Conservation (phyloP, 768 basidiomycete genomes). For the Mycena floridula region DNA sequence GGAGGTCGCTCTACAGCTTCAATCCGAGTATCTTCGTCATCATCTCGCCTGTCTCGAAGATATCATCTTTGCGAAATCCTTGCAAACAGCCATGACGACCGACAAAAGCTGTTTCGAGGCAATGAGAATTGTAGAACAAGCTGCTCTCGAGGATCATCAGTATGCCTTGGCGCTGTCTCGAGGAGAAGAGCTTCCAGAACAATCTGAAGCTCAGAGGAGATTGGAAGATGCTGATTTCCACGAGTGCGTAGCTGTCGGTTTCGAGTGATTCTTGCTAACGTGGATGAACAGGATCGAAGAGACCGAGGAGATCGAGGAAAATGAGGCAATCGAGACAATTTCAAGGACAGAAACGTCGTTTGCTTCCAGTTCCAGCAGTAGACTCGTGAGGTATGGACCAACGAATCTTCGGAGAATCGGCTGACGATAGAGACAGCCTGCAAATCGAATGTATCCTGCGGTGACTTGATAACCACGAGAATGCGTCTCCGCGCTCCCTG, state of each 20-base stretch:
- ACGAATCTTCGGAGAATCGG: constrained; percentile 9
- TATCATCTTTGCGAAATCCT: constrained; percentile 31
- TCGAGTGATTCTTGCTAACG: not conserved
- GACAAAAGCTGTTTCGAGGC: constrained; percentile 27
- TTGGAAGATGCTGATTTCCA: constrained; percentile 2
- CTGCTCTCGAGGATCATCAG: constrained; percentile 33
- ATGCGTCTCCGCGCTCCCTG: constrained; percentile 27
- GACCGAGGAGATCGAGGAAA: not conserved
- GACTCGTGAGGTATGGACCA: not conserved
- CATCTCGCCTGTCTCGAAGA: constrained; percentile 28
- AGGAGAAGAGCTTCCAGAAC: constrained; percentile 14
- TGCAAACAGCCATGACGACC: constrained; percentile 32
- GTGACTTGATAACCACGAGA: constrained; percentile 18
- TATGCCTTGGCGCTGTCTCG: constrained; percentile 32
- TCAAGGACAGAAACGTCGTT: not conserved
- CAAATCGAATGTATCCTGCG: constrained; percentile 38
- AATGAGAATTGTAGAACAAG: constrained; percentile 25
- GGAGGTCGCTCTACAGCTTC: constrained; percentile 37
- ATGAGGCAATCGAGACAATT: not conserved
- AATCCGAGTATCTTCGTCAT: constrained; percentile 27
- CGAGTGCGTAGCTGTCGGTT: too few relatives aligned
- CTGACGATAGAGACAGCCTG: too few relatives aligned
- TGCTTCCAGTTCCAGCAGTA: not conserved
- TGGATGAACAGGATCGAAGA: not conserved
- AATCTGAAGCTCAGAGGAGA: constrained; percentile 6